phyloP scores from a whole-genome alignment of 176 grass and related monocot genomes.

The Oryza longistaminata region DNA sequence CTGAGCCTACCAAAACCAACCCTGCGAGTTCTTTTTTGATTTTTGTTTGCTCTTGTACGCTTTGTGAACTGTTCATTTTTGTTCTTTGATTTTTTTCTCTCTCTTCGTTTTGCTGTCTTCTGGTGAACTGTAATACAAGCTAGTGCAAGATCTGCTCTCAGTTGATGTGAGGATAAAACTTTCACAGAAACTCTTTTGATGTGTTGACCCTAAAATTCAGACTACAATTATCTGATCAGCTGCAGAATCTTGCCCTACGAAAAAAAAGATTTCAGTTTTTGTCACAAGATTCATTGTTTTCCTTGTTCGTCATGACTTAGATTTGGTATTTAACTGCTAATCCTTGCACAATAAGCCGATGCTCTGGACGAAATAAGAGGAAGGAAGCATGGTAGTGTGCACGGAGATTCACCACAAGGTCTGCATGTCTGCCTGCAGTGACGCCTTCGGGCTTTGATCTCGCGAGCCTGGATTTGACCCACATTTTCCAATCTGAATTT shows the following conservation, averaged over 20 bases:
- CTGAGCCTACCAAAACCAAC: constrained; percentile 53
- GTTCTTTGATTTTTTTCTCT: background rate
- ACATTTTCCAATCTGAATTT: constrained; percentile 17
- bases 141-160: background rate
- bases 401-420: constrained; percentile 52
- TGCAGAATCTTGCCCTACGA: background rate
- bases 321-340: background rate
- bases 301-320: background rate
- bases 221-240: constrained; percentile 99
- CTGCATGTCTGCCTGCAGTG: constrained; percentile 87
- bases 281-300: background rate
- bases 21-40: background rate
- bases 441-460: constrained; percentile 80
- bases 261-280: background rate
- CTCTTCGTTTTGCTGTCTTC: background rate
- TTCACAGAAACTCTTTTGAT: constrained; percentile 52
- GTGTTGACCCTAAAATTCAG: constrained; percentile 71
- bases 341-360: constrained; percentile 90
- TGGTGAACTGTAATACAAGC: no score
- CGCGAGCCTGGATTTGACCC: constrained; percentile 76
- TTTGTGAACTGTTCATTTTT: no score
- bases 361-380: constrained; percentile 58
- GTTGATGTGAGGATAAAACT: constrained; percentile 71
- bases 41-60: background rate
- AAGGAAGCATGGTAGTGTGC: constrained; percentile 94